Conservation (phyloP, 805 yeast species). For the Ogataea corticis region DNA sequence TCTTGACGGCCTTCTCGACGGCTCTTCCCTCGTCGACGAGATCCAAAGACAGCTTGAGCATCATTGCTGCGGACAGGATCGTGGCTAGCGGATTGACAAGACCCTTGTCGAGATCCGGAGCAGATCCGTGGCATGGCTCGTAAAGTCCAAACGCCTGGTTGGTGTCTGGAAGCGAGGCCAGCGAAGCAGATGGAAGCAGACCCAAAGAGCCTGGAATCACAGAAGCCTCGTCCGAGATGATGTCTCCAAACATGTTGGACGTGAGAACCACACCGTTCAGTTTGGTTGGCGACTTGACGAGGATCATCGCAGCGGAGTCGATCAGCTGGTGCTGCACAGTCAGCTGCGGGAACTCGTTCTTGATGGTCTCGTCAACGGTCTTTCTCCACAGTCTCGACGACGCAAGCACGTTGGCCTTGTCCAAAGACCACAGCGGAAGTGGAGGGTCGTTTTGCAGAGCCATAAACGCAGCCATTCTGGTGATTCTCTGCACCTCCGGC, state of each 20-base stretch:
- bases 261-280: constrained; percentile 93
- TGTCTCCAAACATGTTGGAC: constrained; percentile 97
- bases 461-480: constrained; percentile 97
- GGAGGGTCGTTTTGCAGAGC: constrained; percentile 95
- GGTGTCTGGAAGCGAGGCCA: constrained; percentile 95
- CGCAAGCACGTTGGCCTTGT: constrained; percentile 96
- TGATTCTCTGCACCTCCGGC: constrained; percentile 90
- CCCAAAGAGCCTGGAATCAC: constrained; percentile 98
- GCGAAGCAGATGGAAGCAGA: constrained; percentile 91
- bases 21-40: constrained; percentile 83
- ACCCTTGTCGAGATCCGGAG: constrained; percentile 87
- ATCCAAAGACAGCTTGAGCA: constrained; percentile 89
- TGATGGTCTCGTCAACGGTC: constrained; percentile 82
- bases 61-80: constrained; percentile 94
- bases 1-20: constrained; percentile 82
- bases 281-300: constrained; percentile 86
- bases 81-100: constrained; percentile 96
- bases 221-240: constrained; percentile 95
- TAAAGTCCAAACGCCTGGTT: constrained; percentile 93
- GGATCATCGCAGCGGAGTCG: constrained; percentile 98
- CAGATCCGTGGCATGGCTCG: constrained; percentile 99
- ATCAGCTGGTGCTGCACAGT: constrained; percentile 90
- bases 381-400: constrained; percentile 95
- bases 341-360: constrained; percentile 87
- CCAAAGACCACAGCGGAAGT: constrained; percentile 91